Evolutionary conservation across 176 grass and related monocot species (phyloP).

Genomic region (Pharus latifolius): DNA sequence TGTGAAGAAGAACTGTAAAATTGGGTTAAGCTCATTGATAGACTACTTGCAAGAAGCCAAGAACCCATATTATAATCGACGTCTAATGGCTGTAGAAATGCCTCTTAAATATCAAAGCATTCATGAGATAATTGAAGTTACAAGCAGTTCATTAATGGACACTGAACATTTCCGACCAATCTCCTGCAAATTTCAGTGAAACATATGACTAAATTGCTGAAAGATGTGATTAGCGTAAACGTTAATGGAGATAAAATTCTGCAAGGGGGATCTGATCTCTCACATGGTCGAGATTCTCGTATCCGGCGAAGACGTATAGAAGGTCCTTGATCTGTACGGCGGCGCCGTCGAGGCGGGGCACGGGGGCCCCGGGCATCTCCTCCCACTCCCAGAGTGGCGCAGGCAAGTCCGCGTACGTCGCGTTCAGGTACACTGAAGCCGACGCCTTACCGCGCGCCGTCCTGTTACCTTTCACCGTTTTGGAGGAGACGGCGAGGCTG

Average conservation of each 20-base stretch:
- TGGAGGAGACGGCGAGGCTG: not conserved
- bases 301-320: slow-evolving; percentile 78
- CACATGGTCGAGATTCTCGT: slow-evolving; percentile 69
- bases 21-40: too few relatives aligned
- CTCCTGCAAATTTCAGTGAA: too few relatives aligned
- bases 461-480: slow-evolving; percentile 8
- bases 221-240: not conserved
- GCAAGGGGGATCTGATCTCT: not conserved
- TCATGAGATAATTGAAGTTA: too few relatives aligned
- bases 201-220: not conserved
- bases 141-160: not conserved
- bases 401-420: slow-evolving; percentile 59
- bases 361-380: slow-evolving; percentile 66
- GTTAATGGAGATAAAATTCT: not conserved
- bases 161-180: not conserved
- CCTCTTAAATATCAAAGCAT: too few relatives aligned
- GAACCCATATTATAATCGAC: too few relatives aligned
- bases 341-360: slow-evolving; percentile 72
- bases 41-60: too few relatives aligned
- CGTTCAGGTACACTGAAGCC: slow-evolving; percentile 25
- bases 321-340: slow-evolving; percentile 61
- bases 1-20: too few relatives aligned
- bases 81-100: not conserved
- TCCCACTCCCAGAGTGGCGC: slow-evolving; percentile 62
- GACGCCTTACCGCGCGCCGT: not conserved